phyloP scores from a whole-genome alignment of 139 green algal genomes.

The Gonium pectorale region DNA sequence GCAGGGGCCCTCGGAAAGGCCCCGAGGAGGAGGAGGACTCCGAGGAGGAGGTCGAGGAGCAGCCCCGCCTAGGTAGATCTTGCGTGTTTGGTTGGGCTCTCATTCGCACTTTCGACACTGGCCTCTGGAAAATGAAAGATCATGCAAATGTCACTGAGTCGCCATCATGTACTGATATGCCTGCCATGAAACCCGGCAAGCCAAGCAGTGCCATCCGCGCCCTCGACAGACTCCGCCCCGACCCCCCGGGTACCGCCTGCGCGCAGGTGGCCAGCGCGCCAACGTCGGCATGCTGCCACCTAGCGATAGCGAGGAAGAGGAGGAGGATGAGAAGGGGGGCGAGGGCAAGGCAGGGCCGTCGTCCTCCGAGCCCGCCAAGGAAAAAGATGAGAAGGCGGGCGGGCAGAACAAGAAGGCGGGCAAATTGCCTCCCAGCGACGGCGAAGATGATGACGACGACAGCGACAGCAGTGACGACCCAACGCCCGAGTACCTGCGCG shows the following conservation, averaged over 20 bases:
- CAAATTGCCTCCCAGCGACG: slow-evolving; percentile 32
- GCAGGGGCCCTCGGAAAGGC: slow-evolving; percentile 17
- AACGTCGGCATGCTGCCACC: slow-evolving; percentile 84
- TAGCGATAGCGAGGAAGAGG: slow-evolving; percentile 73
- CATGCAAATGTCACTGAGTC: no score
- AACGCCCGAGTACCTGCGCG: slow-evolving; percentile 55
- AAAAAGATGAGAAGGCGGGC: not conserved
- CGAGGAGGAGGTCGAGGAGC: slow-evolving; percentile 27
- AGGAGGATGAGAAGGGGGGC: slow-evolving; percentile 51
- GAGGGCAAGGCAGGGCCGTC: slow-evolving; percentile 30
- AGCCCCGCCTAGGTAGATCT: slow-evolving; percentile 22
- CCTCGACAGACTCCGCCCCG: no score
- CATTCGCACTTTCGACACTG: no score
- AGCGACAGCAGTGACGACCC: slow-evolving; percentile 42
- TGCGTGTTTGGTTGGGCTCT: no score
- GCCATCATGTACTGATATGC: no score
- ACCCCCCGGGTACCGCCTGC: no score
- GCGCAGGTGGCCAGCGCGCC: slow-evolving; percentile 59
- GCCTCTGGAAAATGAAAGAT: no score
- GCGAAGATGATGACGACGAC: slow-evolving; percentile 24
- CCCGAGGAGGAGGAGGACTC: slow-evolving; percentile 40
- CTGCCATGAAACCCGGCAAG: no score
- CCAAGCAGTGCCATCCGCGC: not conserved
- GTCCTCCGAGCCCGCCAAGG: not conserved
- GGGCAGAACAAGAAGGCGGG: slow-evolving; percentile 27